Evolutionary conservation across 805 yeast species (phyloP).

Genomic region (Yarrowia phangngaensis): DNA sequence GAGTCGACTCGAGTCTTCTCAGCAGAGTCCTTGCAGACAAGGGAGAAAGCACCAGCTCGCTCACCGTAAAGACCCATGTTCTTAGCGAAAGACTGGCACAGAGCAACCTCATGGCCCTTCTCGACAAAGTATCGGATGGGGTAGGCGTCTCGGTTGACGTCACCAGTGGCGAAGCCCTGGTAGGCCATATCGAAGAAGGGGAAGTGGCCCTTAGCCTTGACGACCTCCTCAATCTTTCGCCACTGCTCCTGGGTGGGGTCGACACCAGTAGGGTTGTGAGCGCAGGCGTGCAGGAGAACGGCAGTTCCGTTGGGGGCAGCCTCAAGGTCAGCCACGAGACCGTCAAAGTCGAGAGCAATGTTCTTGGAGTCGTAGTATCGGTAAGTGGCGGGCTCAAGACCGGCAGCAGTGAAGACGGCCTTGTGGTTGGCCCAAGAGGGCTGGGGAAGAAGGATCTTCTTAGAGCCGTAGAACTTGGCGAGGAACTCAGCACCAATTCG

Average conservation of each 20-base stretch:
- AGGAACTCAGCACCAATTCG: constrained; percentile 80
- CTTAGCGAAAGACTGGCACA: constrained; percentile 95
- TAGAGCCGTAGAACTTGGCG: constrained; percentile 53
- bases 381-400: constrained; percentile 58
- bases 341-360: constrained; percentile 62
- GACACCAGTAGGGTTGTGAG: constrained; percentile 96
- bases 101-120: constrained; percentile 55
- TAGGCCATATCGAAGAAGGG: constrained; percentile 91
- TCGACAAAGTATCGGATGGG: constrained; percentile 60
- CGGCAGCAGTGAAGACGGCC: constrained; percentile 72
- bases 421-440: constrained; percentile 96
- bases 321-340: constrained; percentile 56
- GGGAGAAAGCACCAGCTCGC: constrained; percentile 89
- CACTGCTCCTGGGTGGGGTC: constrained; percentile 86
- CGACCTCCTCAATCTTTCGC: constrained; percentile 60
- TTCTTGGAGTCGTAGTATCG: constrained; percentile 63
- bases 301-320: constrained; percentile 56
- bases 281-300: constrained; percentile 87
- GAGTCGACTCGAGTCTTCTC: constrained; percentile 60
- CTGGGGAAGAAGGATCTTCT: constrained; percentile 64
- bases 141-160: constrained; percentile 75
- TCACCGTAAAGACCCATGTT: constrained; percentile 97
- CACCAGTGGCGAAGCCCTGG: constrained; percentile 95
- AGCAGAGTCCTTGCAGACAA: constrained; percentile 47
- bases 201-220: constrained; percentile 61